phyloP scores from a whole-genome alignment of 441 rosid genomes.

The Erysimum pusillum region DNA sequence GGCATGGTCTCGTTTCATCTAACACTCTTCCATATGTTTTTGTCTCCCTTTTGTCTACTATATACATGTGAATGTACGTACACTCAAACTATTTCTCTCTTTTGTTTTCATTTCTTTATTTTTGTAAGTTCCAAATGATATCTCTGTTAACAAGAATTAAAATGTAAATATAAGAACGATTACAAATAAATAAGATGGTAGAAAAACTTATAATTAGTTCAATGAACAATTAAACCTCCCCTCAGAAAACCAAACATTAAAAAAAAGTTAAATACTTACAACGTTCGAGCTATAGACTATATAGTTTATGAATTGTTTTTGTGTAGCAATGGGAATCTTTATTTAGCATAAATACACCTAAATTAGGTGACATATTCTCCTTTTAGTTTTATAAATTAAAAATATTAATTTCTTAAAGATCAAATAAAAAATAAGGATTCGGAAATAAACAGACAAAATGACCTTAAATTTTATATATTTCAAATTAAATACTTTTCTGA shows the following conservation, averaged over 20 bases:
- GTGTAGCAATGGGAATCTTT: slow-evolving; percentile 7
- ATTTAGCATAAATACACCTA: neutral
- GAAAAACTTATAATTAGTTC: neutral
- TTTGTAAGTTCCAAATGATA: neutral
- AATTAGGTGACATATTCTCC: slow-evolving; percentile 1
- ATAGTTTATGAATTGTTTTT: neutral
- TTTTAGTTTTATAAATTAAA: neutral
- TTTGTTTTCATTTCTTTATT: neutral
- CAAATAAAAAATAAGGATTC: neutral
- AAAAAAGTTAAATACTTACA: neutral
- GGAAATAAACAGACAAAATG: neutral
- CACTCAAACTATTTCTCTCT: neutral
- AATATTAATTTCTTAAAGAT: neutral
- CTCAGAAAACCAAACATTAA: neutral
- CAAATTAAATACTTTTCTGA: neutral
- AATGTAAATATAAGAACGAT: neutral
- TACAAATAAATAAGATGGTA: neutral
- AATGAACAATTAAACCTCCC: neutral
- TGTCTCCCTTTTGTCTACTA: no score
- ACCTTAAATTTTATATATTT: neutral
- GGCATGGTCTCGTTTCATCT: no score
- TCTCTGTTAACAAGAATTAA: neutral
- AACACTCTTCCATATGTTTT: no score
- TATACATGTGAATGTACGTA: no score
- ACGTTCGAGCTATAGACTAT: neutral